Base-by-base conservation (phyloP, 192 early-diverging fungal genomes). In the Oehlia diaphana region DNA sequence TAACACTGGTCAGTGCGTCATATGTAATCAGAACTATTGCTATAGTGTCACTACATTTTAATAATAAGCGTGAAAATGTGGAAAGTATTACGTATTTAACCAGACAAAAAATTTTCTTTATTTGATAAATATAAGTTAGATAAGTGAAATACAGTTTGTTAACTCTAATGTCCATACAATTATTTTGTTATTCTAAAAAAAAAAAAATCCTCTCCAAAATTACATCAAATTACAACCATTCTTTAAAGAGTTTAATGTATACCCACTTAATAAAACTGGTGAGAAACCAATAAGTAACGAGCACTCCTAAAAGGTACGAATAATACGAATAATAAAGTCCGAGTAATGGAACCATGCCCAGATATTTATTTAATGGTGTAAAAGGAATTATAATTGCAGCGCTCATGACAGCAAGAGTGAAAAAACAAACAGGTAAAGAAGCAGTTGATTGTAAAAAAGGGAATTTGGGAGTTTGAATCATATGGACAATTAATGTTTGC, bases 391-490 rank as follows among this genome's bases (percentile, higher is more conserved):
- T 50, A 21, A 82, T 35, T 13, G 81, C 82, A 74, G 84, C 68
- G 0, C 33, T 39, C 7, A 80, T 70, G 33, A 86, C 71, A 13
- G 80, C 42, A 31, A 74, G 2, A 10, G 85, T 83, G 8, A 74
- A 69, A 2, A 81, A 53, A 21, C 79, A 35, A 10, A 89, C 76
- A 0, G 83, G 78, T 19, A 12, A 39, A 10, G 88, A 63, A 0
- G 87, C 82, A 5, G 63, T 73, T 3, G 82, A 70, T 74, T 88
- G 88, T 33, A 88, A 16, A 67, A 89, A 88, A 3, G 88, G 82
- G 23, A 89, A 78, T 62, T 87, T 87, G 12, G 80, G 81, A 0
- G 88, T 85, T 12, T 86, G 86, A 58, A 89, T 82, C 73, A 88
- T 73, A 35, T 88, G 82, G 12, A 89, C 83, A 39, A 89, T 82